These are phyloP conservation scores for Didymella pomorum DNA, from an alignment of 2,329 filamentous ascomycete species.

Conservation along the genomic window DNA sequence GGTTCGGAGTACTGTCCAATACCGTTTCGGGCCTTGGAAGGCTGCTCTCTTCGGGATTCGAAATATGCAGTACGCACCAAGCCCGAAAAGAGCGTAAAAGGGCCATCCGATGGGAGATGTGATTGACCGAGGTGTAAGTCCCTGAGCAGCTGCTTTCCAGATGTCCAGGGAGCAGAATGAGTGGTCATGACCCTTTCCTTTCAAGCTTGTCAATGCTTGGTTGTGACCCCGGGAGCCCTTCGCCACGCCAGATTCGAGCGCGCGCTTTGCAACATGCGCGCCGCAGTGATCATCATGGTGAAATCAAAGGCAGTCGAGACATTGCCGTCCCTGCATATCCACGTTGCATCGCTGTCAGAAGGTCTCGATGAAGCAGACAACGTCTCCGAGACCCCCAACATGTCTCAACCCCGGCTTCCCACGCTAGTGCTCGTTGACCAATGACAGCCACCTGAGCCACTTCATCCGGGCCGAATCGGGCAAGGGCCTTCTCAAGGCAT, in stretches of 20 bases:
- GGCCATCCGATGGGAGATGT: neutral
- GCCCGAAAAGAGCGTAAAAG: neutral
- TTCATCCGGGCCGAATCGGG: conserved; percentile 1
- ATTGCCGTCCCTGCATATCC: neutral
- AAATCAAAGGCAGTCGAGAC: neutral
- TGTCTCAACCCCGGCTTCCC: conserved; percentile 2
- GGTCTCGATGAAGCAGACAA: conserved; percentile 16
- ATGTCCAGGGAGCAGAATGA: neutral
- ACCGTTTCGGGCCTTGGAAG: neutral
- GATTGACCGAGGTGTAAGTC: neutral
- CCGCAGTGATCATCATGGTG: too few relatives aligned
- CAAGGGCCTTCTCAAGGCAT: conserved; percentile 9
- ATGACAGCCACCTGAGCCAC: neutral
- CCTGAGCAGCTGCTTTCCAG: neutral
- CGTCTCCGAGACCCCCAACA: conserved; percentile 9
- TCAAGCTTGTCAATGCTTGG: too few relatives aligned
- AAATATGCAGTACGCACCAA: neutral
- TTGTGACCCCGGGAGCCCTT: too few relatives aligned
- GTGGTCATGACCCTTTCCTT: neutral
- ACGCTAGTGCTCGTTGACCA: neutral
- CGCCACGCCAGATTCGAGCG: too few relatives aligned
- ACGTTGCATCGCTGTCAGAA: conserved; percentile 20
- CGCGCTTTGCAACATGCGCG: too few relatives aligned
- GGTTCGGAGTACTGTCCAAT: neutral
- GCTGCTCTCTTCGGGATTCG: neutral